A percentile compares a stretch with the other conserved stretches of the same genome.
phyloP scores from a whole-genome alignment of 345 rosid species.

The Sapria himalayana region DNA sequence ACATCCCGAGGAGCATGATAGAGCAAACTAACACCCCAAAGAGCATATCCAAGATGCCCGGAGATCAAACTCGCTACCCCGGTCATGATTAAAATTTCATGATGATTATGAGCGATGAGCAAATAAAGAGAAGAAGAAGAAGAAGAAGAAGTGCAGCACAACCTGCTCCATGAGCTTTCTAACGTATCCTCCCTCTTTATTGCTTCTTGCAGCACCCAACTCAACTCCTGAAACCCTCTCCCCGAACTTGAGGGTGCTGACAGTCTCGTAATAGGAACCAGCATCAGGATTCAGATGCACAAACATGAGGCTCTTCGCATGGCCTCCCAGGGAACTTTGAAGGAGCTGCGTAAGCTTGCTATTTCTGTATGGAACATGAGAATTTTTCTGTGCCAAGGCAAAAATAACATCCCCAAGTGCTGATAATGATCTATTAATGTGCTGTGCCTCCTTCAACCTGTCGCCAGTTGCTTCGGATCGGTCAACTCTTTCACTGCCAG shows the following conservation, averaged over 20 bases:
- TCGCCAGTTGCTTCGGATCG: slow-evolving; percentile 97
- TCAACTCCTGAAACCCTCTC: slow-evolving; percentile 97
- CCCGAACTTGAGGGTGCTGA: slow-evolving; percentile 84
- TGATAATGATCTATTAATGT: slow-evolving; percentile 81
- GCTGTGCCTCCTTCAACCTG: slow-evolving; percentile 88
- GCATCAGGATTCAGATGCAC: slow-evolving; percentile 93
- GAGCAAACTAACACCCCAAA: too few species aligned
- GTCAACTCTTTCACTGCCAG: slow-evolving; percentile 95
- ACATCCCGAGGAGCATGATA: too few species aligned
- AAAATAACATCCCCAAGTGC: slow-evolving; percentile 93
- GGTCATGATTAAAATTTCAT: too few species aligned
- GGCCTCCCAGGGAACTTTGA: slow-evolving; percentile 94
- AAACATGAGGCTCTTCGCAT: slow-evolving; percentile 94
- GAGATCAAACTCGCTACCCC: too few species aligned
- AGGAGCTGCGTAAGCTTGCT: slow-evolving; percentile 97
- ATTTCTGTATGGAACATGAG: slow-evolving; percentile 85
- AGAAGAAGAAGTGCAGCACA: too few species aligned
- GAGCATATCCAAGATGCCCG: too few species aligned
- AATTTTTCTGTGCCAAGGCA: slow-evolving; percentile 68
- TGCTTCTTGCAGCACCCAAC: slow-evolving; percentile 82
- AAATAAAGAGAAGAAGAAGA: too few species aligned
- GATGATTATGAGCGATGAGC: too few species aligned
- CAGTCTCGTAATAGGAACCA: slow-evolving; percentile 70
- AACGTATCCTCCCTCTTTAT: slow-evolving; percentile 70
- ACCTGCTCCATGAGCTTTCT: slow-evolving; percentile 96